Percentiles rank a stretch among this genome's conserved stretches.
These are phyloP conservation scores for Yamadazyma friedrichii DNA, from an alignment of 1,139 yeast species.

Conservation along the genomic window DNA sequence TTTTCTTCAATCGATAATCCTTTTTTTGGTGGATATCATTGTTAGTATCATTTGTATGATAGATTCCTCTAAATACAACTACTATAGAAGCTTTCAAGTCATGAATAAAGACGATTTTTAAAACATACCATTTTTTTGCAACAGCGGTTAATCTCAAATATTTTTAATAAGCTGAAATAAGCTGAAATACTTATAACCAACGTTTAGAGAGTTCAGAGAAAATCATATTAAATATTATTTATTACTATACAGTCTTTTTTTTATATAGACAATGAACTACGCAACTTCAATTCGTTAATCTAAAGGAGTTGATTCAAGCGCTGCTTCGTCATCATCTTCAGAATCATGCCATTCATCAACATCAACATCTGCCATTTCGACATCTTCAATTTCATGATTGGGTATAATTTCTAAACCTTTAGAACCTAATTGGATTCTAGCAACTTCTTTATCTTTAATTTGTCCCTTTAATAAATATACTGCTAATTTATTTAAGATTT, in stretches of 20 bases:
- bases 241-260: background rate
- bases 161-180: no score
- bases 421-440: slow-evolving; percentile 58
- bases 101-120: background rate
- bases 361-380: slow-evolving; percentile 54
- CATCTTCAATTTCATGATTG: slow-evolving; percentile 72
- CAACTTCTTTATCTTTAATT: slow-evolving; percentile 82
- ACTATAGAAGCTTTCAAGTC: background rate
- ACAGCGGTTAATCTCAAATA: background rate
- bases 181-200: no score
- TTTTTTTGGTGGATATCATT: slow-evolving; percentile 1
- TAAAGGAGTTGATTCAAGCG: slow-evolving; percentile 18
- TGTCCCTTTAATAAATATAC: slow-evolving; percentile 85
- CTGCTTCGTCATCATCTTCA: slow-evolving; percentile 53
- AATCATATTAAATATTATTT: background rate
- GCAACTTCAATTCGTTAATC: slow-evolving; percentile 8
- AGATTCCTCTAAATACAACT: no score
- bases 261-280: background rate
- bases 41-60: background rate
- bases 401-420: slow-evolving; percentile 77
- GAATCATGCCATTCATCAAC: slow-evolving; percentile 56
- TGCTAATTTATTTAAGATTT: slow-evolving; percentile 84
- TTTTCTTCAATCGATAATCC: slow-evolving; percentile 1
- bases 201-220: no score
- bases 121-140: background rate